phyloP scores from a whole-genome alignment of 2,329 filamentous ascomycete genomes.

The Teratosphaeria pseudoeucalypti region DNA sequence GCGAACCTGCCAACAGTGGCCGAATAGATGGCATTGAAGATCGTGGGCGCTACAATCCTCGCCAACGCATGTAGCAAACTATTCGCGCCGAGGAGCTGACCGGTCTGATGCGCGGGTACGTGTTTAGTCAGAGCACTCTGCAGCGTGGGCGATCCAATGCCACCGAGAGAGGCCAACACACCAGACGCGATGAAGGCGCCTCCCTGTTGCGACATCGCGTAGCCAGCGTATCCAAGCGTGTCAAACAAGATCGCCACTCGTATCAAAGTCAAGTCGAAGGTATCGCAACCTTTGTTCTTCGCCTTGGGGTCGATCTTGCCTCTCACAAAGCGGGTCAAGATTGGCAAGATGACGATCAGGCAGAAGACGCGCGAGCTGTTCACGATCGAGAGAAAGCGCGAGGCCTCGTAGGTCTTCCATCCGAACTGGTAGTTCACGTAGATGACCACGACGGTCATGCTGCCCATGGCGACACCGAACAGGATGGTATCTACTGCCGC shows the following conservation, averaged over 20 bases:
- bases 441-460: constrained; percentile 69
- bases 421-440: constrained; percentile 72
- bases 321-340: constrained; percentile 67
- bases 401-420: constrained; percentile 74
- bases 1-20: constrained; percentile 67
- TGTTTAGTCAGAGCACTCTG: constrained; percentile 85
- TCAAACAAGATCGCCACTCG: constrained; percentile 65
- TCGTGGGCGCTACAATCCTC: constrained; percentile 64
- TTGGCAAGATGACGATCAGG: constrained; percentile 64
- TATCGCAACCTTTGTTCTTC: constrained; percentile 60
- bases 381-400: constrained; percentile 68
- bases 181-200: constrained; percentile 61
- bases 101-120: constrained; percentile 69
- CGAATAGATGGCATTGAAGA: constrained; percentile 82
- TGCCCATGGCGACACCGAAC: constrained; percentile 72
- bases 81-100: constrained; percentile 77
- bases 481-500: constrained; percentile 72
- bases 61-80: constrained; percentile 77
- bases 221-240: constrained; percentile 63
- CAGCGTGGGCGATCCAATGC: constrained; percentile 74
- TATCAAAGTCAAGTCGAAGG: constrained; percentile 66
- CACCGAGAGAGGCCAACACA: constrained; percentile 64
- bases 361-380: constrained; percentile 66
- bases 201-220: constrained; percentile 53
- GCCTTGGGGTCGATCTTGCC: constrained; percentile 37